Percentiles rank a stretch among this genome's conserved stretches.
Evolutionary conservation across 2,329 filamentous ascomycete genomes (phyloP).

Genomic region (Aulographum hederae): DNA sequence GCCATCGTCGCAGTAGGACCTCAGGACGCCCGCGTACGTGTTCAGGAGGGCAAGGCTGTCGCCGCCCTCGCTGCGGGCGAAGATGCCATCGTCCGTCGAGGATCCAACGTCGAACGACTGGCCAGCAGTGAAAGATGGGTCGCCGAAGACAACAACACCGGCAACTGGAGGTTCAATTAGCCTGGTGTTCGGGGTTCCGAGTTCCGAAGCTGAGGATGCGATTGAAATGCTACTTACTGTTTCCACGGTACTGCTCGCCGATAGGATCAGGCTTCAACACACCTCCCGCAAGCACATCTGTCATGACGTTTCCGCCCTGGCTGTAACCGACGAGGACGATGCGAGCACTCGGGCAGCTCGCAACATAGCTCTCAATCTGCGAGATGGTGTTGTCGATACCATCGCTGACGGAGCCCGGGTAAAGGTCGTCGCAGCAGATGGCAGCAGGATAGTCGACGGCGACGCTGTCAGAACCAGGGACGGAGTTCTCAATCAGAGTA

Average conservation of each 20-base stretch:
- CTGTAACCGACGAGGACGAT: conserved; percentile 20
- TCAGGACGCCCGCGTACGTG: conserved; percentile 7
- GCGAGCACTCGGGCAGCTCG: conserved; percentile 11
- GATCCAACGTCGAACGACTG: conserved; percentile 14
- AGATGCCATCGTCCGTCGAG: conserved; percentile 12
- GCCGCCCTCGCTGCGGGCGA: conserved; percentile 6
- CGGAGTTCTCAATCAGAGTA: conserved; percentile 10
- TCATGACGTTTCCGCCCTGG: conserved; percentile 12
- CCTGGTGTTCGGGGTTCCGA: too few relatives aligned
- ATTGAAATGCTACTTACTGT: conserved; percentile 5
- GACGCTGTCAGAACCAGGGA: conserved; percentile 16
- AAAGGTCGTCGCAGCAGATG: conserved; percentile 6
- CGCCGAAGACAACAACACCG: conserved; percentile 19
- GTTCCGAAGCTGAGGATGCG: conserved; percentile 4
- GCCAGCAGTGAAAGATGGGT: conserved; percentile 14
- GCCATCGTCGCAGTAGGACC: conserved; percentile 9
- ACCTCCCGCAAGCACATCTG: conserved; percentile 6
- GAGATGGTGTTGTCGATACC: conserved; percentile 14
- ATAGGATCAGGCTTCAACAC: conserved; percentile 11
- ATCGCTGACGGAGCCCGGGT: conserved; percentile 11
- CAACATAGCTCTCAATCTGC: conserved; percentile 13
- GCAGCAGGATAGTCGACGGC: conserved; percentile 16
- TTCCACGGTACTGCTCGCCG: conserved; percentile 10
- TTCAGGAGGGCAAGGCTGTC: conserved; percentile 6
- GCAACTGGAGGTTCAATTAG: conserved; percentile 10